Evolutionary conservation across 352 stramenopile species (phyloP).

Genomic region (Pythium chondricola): DNA sequence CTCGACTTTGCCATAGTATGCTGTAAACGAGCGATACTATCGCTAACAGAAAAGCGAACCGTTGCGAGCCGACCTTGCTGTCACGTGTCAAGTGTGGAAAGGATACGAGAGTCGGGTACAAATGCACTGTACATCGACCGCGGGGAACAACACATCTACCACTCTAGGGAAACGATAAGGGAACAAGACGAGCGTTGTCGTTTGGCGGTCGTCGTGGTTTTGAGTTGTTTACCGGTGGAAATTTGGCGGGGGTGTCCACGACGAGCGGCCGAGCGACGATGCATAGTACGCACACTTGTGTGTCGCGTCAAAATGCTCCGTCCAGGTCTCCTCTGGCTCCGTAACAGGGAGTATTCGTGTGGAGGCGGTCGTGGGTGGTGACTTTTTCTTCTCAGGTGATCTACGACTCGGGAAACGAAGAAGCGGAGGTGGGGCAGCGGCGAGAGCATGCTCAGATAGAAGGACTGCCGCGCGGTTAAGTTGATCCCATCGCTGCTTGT

Average conservation of each 20-base stretch:
- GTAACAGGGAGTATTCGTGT: constrained; percentile 8
- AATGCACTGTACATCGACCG: constrained; percentile 37
- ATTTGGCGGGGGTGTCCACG: constrained; percentile 15
- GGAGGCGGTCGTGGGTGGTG: not conserved
- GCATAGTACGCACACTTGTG: constrained; percentile 24
- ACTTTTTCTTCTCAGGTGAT: constrained; percentile 1
- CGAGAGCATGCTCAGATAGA: constrained; percentile 9
- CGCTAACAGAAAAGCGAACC: constrained; percentile 64
- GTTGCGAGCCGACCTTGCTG: constrained; percentile 58
- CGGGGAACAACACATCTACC: not conserved
- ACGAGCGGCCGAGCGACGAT: constrained; percentile 22
- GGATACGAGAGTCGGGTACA: constrained; percentile 80
- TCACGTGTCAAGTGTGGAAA: constrained; percentile 80
- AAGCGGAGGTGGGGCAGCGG: not conserved
- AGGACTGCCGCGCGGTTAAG: constrained; percentile 19
- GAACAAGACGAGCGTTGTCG: not conserved
- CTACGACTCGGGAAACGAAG: no score
- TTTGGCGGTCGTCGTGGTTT: not conserved
- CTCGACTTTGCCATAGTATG: not conserved
- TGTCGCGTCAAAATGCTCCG: constrained; percentile 23
- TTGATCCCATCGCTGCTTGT: constrained; percentile 28
- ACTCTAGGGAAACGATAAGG: constrained; percentile 6
- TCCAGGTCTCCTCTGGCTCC: constrained; percentile 17
- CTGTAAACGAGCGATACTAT: not conserved
- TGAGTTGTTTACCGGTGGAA: not conserved